These are phyloP conservation scores for Ogataea zsoltii DNA, from an alignment of 805 yeast species.

Conservation along the genomic window DNA sequence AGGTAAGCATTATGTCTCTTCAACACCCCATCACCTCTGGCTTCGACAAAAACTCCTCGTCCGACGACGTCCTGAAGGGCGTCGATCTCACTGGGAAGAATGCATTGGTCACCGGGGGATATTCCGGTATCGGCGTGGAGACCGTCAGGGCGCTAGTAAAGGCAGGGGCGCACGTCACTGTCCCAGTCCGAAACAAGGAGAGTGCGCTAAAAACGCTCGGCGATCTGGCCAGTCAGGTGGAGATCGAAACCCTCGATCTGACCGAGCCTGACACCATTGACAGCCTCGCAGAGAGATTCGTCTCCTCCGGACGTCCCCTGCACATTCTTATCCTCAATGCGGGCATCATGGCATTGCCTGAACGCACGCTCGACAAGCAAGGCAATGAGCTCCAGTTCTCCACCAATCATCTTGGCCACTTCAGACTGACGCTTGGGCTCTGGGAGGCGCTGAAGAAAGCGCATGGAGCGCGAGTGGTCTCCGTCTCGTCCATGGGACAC, in stretches of 20 bases:
- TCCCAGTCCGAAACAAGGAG: no score
- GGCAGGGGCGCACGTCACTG: no score
- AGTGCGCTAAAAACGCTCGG: conserved; percentile 3
- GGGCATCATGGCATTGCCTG: conserved; percentile 6
- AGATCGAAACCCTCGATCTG: conserved; percentile 1
- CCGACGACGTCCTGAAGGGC: conserved; percentile 4
- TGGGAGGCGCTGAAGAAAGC: conserved; percentile 5
- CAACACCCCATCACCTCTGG: conserved; percentile 1
- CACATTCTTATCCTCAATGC: conserved; percentile 5
- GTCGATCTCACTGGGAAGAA: conserved; percentile 1
- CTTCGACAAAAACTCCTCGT: background rate
- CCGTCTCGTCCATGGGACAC: background rate
- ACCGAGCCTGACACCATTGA: conserved; percentile 2
- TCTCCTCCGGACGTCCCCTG: no score
- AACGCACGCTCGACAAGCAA: background rate
- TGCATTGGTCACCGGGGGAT: conserved; percentile 7
- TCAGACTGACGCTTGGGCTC: no score
- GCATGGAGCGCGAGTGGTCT: conserved; percentile 4
- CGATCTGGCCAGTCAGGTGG: conserved; percentile 1
- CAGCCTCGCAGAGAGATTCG: background rate
- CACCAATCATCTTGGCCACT: no score
- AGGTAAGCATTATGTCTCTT: conserved; percentile 1
- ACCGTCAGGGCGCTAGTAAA: no score
- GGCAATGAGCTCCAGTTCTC: conserved; percentile 6
- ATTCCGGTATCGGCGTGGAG: conserved; percentile 5